A percentile compares a stretch with the other conserved stretches of the same genome.
These are phyloP conservation scores for Gynostemma pentaphyllum DNA, from an alignment of 306 rosid genomes.

Conservation along the genomic window DNA sequence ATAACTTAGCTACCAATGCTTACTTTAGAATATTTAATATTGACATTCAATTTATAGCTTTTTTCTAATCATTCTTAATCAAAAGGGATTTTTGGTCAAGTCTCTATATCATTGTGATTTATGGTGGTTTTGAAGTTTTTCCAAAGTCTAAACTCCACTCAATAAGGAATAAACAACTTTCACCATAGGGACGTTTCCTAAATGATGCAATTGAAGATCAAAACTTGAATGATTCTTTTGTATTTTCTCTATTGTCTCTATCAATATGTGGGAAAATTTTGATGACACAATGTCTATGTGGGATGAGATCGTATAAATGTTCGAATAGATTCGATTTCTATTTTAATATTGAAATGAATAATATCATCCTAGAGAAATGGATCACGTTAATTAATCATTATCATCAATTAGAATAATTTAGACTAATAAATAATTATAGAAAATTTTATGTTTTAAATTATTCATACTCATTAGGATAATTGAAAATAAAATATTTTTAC, in stretches of 20 bases:
- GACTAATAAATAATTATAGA: too few species aligned
- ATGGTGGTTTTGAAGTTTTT: too few species aligned
- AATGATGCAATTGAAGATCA: conserved; percentile 7
- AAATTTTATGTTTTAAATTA: too few species aligned
- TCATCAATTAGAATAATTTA: too few species aligned
- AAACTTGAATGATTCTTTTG: background rate
- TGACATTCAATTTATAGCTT: background rate
- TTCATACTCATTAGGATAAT: too few species aligned
- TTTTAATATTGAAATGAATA: too few species aligned
- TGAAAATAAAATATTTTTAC: too few species aligned
- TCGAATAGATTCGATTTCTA: too few species aligned
- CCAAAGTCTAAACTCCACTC: background rate
- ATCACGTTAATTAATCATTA: too few species aligned
- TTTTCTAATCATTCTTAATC: background rate
- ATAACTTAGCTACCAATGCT: background rate
- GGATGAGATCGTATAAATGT: conserved; percentile 1
- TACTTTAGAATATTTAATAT: background rate
- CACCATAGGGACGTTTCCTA: background rate
- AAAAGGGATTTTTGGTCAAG: background rate
- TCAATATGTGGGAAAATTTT: background rate
- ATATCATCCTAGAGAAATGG: too few species aligned
- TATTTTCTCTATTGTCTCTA: conserved; percentile 5
- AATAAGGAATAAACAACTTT: background rate
- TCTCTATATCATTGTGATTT: background rate
- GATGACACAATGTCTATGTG: background rate